phyloP scores from a whole-genome alignment of 805 yeast genomes.

The Candida coquimbonensis region DNA sequence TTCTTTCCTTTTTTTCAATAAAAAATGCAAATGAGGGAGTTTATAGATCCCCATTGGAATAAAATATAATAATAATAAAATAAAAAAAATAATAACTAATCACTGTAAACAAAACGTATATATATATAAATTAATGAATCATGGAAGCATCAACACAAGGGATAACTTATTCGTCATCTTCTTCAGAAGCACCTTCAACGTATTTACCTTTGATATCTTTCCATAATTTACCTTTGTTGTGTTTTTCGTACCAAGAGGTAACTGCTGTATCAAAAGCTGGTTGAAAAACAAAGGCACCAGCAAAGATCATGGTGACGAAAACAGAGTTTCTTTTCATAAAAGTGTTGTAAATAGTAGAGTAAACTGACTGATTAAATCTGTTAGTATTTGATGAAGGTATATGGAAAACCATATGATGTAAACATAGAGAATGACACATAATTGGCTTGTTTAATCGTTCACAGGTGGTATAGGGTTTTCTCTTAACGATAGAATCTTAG shows the following conservation, averaged over 20 bases:
- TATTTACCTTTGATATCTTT: constrained; percentile 60
- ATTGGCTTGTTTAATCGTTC: too few species aligned
- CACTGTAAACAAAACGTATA: neutral
- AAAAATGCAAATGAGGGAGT: constrained; percentile 2
- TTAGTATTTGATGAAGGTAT: neutral
- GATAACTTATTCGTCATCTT: constrained; percentile 34
- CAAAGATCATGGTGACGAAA: constrained; percentile 76
- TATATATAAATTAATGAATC: neutral
- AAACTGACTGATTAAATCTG: constrained; percentile 25
- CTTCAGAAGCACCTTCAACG: constrained; percentile 53
- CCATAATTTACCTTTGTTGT: constrained; percentile 85
- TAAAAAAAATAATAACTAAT: neutral
- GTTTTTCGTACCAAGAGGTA: constrained; percentile 65
- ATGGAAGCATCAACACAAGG: neutral
- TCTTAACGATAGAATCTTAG: neutral
- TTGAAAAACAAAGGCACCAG: constrained; percentile 82
- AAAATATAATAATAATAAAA: neutral
- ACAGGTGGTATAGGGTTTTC: neutral
- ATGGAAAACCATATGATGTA: neutral
- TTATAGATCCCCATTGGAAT: neutral
- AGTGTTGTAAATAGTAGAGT: constrained; percentile 52
- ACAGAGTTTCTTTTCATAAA: constrained; percentile 87
- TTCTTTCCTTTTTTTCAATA: neutral
- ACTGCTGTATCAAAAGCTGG: constrained; percentile 62
- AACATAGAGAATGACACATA: neutral